phyloP scores from a whole-genome alignment of 768 basidiomycete genomes.

The Termitomyces sp. region DNA sequence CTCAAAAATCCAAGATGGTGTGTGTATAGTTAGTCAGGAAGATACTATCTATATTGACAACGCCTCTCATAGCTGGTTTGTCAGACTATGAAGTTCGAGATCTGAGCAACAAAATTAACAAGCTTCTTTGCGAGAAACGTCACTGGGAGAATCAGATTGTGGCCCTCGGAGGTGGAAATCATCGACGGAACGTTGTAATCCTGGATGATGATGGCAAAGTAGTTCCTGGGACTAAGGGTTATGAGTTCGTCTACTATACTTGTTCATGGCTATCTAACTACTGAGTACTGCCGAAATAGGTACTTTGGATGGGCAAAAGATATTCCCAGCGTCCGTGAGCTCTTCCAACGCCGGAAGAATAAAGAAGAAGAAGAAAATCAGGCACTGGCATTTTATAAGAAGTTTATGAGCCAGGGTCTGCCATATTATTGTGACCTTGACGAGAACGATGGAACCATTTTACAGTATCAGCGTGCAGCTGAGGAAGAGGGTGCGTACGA shows the following conservation, averaged over 20 bases:
- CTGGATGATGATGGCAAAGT: constrained; percentile 93
- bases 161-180: constrained; percentile 94
- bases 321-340: constrained; percentile 89
- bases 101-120: constrained; percentile 97
- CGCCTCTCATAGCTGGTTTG: constrained; percentile 62
- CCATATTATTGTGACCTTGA: constrained; percentile 91
- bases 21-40: background rate
- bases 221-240: constrained; percentile 94
- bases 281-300: constrained; percentile 35
- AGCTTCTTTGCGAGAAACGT: constrained; percentile 87
- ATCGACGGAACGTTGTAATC: constrained; percentile 91
- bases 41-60: too few relatives aligned
- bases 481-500: constrained; percentile 66
- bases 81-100: constrained; percentile 96
- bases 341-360: constrained; percentile 85
- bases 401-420: constrained; percentile 84
- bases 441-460: constrained; percentile 65
- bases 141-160: constrained; percentile 99
- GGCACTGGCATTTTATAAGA: constrained; percentile 73
- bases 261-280: background rate
- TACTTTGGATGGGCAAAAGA: constrained; percentile 98
- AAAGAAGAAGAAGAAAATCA: constrained; percentile 89
- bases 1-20: background rate
- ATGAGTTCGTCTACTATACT: constrained; percentile 62
- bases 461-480: constrained; percentile 66